Evolutionary conservation across 106 monocot genomes (phyloP).

Genomic region (Platanthera guangdongensis): DNA sequence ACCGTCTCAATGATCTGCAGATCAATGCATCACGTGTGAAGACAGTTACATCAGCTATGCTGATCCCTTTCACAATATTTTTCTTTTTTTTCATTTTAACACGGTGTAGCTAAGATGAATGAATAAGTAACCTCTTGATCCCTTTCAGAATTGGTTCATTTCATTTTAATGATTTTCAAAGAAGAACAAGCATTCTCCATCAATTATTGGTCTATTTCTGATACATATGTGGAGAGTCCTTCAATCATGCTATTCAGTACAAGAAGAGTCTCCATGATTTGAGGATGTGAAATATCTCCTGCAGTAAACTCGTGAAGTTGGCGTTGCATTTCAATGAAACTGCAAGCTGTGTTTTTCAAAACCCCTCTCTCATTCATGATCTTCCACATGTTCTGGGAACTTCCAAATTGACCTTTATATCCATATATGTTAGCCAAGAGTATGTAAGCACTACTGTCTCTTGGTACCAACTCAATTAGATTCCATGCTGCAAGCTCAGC

Average conservation of each 20-base stretch:
- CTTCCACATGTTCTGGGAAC: conserved; percentile 35
- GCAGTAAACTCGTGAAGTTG: conserved; percentile 28
- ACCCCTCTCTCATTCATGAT: conserved; percentile 42
- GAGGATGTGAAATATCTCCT: conserved; percentile 32
- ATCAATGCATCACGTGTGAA: not conserved
- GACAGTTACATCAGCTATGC: not conserved
- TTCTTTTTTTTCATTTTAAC: not conserved
- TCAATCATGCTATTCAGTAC: conserved; percentile 17
- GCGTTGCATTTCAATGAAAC: conserved; percentile 40
- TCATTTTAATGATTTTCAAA: not conserved
- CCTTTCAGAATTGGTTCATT: not conserved
- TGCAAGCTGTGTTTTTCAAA: conserved; percentile 36
- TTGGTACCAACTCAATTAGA: conserved; percentile 30
- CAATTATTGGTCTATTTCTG: conserved; percentile 10
- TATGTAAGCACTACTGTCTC: conserved; percentile 47
- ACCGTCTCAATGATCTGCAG: not conserved
- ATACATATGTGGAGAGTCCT: conserved; percentile 16
- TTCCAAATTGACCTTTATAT: conserved; percentile 23
- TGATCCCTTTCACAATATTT: too few relatives aligned
- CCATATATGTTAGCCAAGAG: conserved; percentile 51
- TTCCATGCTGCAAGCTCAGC: conserved; percentile 39
- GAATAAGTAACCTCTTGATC: not conserved
- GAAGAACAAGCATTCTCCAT: conserved; percentile 1
- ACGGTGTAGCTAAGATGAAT: not conserved
- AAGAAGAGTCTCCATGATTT: conserved; percentile 19